phyloP scores from a whole-genome alignment of 192 early-diverging fungal species.

The Rhizophagus prolifer region DNA sequence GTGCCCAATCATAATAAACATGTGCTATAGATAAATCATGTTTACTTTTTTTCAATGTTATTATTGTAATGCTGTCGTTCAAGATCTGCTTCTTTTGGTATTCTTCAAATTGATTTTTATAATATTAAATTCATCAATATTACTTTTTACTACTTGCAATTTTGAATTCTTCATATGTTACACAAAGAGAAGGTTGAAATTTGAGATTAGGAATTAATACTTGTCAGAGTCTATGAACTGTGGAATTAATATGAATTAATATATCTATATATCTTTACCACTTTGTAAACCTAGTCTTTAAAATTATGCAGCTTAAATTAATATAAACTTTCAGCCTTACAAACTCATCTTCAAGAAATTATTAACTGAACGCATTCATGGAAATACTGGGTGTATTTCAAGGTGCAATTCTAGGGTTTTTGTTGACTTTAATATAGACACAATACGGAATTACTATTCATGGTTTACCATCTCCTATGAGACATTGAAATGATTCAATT shows the following conservation, averaged over 20 bases:
- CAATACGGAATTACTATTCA: background rate
- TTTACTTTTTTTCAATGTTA: background rate
- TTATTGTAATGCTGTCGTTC: conserved; percentile 8
- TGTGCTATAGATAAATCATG: background rate
- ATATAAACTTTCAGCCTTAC: too few species aligned
- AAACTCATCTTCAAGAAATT: too few species aligned
- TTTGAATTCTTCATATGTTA: background rate
- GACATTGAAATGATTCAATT: background rate
- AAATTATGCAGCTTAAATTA: too few species aligned
- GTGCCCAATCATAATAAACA: conserved; percentile 19
- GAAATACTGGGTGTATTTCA: background rate
- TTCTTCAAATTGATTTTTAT: background rate
- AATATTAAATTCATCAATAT: background rate
- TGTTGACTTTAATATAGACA: background rate
- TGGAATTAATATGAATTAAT: too few species aligned
- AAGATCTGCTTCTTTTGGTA: background rate
- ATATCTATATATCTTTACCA: too few species aligned
- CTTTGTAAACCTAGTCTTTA: too few species aligned
- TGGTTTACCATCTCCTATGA: background rate
- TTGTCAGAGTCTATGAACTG: background rate
- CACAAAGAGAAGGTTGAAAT: background rate
- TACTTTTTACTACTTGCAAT: background rate
- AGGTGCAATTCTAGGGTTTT: background rate
- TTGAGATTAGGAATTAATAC: background rate
- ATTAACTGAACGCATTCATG: background rate